Evolutionary conservation across 1,139 yeast genomes (phyloP), one percentile per base, ranked within the genome.

Genomic region (Protomyces gravidus): DNA sequence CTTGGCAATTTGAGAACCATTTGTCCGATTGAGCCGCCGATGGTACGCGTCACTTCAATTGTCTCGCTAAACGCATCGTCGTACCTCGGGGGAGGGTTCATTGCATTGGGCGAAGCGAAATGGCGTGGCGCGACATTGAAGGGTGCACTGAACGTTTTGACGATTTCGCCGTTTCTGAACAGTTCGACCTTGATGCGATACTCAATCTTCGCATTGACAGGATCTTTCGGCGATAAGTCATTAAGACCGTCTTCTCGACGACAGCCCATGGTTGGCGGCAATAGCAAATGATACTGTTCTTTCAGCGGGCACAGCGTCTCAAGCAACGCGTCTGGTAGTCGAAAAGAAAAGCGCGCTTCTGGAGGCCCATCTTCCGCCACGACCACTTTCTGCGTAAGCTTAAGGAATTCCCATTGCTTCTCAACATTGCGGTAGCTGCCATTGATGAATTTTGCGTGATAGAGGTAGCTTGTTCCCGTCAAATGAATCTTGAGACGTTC

Each of bases 121-220:
- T 53, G 58, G 11, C 58, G 58, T 15, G 58, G 58, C 6, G 58
- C 58, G 21, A 53, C 58, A n/a, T 46, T 26, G 40, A 53, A 53
- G 13, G 50, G 32, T 33, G 47, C 46, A 23, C 47, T 32, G 17
- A 53, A 39, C 2, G 51, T 53, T 47, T 45, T 28, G 11, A 33
- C 9, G 36, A 33, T 27, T 26, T 46, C 33, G 4, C 51, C 51
- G 11, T 9, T 47, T 2, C n/a, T 25, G 36, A 32, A 33, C 28
- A 53, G 33, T n/a, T 53, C 58, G 6, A 25, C 58, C 36, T 45
- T 50, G 51, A 53, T 53, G 39, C 46, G 36, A 39, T 53, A 53
- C 30, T 36, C 50, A n/a, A 53, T 46, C 11, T 50, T 40, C 19
- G 58, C 58, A 33, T 53, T 53, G 50, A 46, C 21, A 2, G 58